A percentile compares a stretch with the other conserved stretches of the same genome.
These are phyloP conservation scores for Capsicum pubescens DNA, from an alignment of 257 asterid species.

Conservation along the genomic window DNA sequence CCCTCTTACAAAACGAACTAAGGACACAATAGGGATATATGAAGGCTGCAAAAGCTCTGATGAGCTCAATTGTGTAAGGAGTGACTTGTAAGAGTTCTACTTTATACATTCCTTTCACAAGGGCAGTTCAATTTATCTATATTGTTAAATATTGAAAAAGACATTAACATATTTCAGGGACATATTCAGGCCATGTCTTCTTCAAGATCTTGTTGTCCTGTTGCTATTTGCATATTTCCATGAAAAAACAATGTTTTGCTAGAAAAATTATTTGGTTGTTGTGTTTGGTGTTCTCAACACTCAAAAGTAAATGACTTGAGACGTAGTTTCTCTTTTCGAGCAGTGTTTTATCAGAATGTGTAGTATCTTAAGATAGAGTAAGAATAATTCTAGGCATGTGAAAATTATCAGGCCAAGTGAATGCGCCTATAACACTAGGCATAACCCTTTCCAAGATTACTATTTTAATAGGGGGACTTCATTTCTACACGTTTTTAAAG, in stretches of 20 bases:
- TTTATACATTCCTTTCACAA: too few species aligned
- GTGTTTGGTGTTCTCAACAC: not conserved
- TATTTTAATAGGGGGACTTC: not conserved
- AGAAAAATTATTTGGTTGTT: not conserved
- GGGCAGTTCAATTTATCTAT: too few species aligned
- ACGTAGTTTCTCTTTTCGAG: not conserved
- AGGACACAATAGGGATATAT: not conserved
- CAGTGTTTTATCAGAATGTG: not conserved
- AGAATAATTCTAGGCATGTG: not conserved
- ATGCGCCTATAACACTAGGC: not conserved
- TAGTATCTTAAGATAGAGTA: not conserved
- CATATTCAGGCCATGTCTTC: not conserved
- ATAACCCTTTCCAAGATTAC: not conserved
- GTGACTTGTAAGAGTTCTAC: not conserved
- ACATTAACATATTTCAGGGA: too few species aligned
- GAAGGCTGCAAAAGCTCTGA: not conserved
- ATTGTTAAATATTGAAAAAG: too few species aligned
- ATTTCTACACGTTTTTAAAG: not conserved
- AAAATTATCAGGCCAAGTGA: not conserved
- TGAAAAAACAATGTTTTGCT: not conserved
- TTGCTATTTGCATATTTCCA: not conserved
- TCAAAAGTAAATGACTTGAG: not conserved
- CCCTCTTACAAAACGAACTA: not conserved
- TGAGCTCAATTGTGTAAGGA: not conserved
- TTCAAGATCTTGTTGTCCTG: not conserved